A percentile compares a stretch with the other conserved stretches of the same genome.
These are phyloP conservation scores for Crithidia mellificae DNA, from an alignment of 208 protist genomes.

Conservation along the genomic window DNA sequence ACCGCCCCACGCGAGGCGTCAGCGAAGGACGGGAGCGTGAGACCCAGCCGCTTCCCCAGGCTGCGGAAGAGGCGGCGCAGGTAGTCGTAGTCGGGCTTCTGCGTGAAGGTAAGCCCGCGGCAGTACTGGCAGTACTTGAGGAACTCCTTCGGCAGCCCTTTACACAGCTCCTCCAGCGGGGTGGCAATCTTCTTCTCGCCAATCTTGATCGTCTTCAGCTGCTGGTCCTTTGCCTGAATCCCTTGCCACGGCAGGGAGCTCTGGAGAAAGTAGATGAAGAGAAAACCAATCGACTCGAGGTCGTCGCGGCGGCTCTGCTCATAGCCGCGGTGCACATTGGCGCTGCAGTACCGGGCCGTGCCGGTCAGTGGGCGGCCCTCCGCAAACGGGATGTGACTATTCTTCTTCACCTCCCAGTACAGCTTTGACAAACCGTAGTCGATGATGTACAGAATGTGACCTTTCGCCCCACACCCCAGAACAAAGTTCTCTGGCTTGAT, in stretches of 20 bases:
- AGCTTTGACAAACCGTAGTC: constrained; percentile 99
- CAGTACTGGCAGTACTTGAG: constrained; percentile 79
- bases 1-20: constrained; percentile 3
- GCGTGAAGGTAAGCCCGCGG: constrained; percentile 67
- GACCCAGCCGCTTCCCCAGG: constrained; percentile 39
- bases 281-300: constrained; percentile 92
- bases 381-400: constrained; percentile 97
- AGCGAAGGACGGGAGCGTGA: constrained; percentile 21
- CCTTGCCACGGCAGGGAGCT: constrained; percentile 94
- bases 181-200: constrained; percentile 85
- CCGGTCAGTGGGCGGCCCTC: constrained; percentile 99
- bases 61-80: constrained; percentile 69
- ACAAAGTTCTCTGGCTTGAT: constrained; percentile 93
- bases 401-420: constrained; percentile 95
- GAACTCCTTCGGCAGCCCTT: constrained; percentile 64
- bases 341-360: constrained; percentile 98
- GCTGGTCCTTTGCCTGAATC: constrained; percentile 71
- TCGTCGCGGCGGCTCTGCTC: constrained; percentile 95
- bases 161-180: constrained; percentile 67
- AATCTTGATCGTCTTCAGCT: constrained; percentile 79
- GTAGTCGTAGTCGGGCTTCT: constrained; percentile 81
- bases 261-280: constrained; percentile 93
- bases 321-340: constrained; percentile 99
- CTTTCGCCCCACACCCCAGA: constrained; percentile 58
- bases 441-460: constrained; percentile 93